Evolutionary conservation across 1,139 yeast species (phyloP), one percentile per base, ranked within the genome.

Genomic region (Hemisphaericaspora subhashii): DNA sequence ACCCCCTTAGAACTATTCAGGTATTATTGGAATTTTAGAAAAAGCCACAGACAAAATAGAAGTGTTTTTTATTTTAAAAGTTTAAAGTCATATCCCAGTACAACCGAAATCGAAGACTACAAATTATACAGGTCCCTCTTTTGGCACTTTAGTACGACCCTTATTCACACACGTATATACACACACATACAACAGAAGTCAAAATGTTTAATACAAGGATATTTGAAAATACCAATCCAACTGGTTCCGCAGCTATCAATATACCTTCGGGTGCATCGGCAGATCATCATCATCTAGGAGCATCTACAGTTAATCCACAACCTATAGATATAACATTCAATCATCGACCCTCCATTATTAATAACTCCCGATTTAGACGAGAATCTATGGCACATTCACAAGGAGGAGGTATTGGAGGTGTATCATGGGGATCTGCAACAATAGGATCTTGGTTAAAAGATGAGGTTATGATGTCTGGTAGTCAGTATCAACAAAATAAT

Each of bases 351-450:
- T 66, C 74, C 17, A 68, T 71, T 25, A 69, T 72, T 48, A 58
- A 58, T 39, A 61, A 60, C 41, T 53, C 63, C 4, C 43, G 65
- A 38, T 72, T 81, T 45, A 77, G 96, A 53, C 73, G 98, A 45
- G 98, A 90, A 53, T 82, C 90, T 44, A 82, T 92, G 43, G 97
- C 97, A 17, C 98, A 90, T 61, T 85, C 96, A 3, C 96, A 88
- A 60, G 98, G 98, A 60, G 98, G 98, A 8, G 86, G 90, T 82
- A 98, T 98, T 31, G 98, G 98, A 37, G 98, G 98, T 37, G 86
- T 92, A 27, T 84, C 95, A n/a, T 92, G 97, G 96, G 98, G 98
- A 18, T 89, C 95, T 2, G 81, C 89, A 43, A 85, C 95, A 17
- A 90, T 92, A 33, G 97, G 98, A 9, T 83, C 94, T 16, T 92